These are phyloP conservation scores for Fusarium nygamai DNA, from an alignment of 2,329 filamentous ascomycete species.

Conservation along the genomic window DNA sequence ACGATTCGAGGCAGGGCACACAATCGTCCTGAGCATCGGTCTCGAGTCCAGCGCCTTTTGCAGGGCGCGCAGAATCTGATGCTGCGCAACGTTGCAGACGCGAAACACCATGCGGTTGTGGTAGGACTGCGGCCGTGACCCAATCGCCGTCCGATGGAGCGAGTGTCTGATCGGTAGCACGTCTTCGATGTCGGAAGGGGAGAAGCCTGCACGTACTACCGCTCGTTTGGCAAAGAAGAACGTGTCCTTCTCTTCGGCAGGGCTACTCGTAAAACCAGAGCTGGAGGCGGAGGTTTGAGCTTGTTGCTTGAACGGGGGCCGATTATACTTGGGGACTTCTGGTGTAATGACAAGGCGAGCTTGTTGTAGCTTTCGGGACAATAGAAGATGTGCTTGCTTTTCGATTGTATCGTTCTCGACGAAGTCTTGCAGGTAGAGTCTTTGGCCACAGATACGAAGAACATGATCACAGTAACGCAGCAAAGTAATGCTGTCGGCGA, in stretches of 20 bases:
- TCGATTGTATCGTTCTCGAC: conserved; percentile 45
- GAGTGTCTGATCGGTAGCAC: conserved; percentile 45
- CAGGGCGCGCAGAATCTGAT: conserved; percentile 43
- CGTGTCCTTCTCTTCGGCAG: neutral
- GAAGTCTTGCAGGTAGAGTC: conserved; percentile 51
- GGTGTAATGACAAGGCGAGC: conserved; percentile 15
- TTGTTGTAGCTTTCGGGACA: conserved; percentile 33
- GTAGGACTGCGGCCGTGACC: conserved; percentile 49
- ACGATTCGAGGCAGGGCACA: conserved; percentile 30
- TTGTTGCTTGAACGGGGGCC: neutral
- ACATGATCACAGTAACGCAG: conserved; percentile 51
- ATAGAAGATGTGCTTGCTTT: conserved; percentile 45
- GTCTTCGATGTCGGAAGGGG: conserved; percentile 40
- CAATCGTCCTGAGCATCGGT: conserved; percentile 45
- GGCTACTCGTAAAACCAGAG: neutral
- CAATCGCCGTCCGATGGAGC: conserved; percentile 45
- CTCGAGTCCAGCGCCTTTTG: conserved; percentile 42
- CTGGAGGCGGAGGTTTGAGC: neutral
- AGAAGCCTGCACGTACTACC: conserved; percentile 29
- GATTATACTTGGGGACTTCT: neutral
- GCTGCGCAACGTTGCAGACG: conserved; percentile 23
- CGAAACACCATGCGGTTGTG: conserved; percentile 48
- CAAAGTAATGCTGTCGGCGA: conserved; percentile 52
- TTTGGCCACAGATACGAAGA: conserved; percentile 39
- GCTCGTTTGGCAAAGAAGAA: conserved; percentile 19